Evolutionary conservation across 768 basidiomycete species (phyloP).

Genomic region (Suillus subluteus): DNA sequence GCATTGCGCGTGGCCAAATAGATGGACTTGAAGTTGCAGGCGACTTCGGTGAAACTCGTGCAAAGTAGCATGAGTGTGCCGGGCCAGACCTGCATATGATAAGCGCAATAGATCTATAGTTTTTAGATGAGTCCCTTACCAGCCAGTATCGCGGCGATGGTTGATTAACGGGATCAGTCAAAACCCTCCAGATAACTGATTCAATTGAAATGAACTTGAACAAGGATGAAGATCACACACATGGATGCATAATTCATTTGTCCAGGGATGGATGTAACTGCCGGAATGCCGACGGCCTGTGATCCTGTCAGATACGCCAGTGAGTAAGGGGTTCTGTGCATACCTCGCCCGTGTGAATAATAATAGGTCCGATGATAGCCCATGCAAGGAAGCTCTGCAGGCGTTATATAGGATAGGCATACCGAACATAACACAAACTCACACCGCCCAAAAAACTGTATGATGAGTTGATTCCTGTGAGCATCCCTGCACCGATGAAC

Average conservation of each 20-base stretch:
- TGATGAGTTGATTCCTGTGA: conserved; percentile 57
- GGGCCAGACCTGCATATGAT: conserved; percentile 26
- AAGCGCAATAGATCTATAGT: neutral
- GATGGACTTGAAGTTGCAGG: conserved; percentile 28
- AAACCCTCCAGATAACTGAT: conserved; percentile 34
- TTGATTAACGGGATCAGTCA: conserved; percentile 44
- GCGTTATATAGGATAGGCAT: conserved; percentile 14
- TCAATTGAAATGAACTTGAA: neutral
- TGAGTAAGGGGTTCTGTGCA: neutral
- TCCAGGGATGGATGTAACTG: conserved; percentile 17
- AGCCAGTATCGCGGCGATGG: conserved; percentile 67
- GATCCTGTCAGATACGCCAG: neutral
- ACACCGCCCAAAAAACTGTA: conserved; percentile 55
- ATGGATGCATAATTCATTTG: conserved; percentile 31
- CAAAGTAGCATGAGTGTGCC: conserved; percentile 54
- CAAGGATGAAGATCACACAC: conserved; percentile 7
- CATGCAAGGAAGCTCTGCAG: conserved; percentile 57
- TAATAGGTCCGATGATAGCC: conserved; percentile 61
- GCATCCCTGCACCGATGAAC: conserved; percentile 63
- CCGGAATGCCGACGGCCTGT: conserved; percentile 24
- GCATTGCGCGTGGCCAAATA: conserved; percentile 13
- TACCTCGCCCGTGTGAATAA: conserved; percentile 50
- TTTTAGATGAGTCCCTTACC: conserved; percentile 10
- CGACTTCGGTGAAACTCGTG: conserved; percentile 39
- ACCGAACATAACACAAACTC: conserved; percentile 24